Base-by-base conservation (phyloP, 2,329 filamentous ascomycete species). In the Trichoderma sp. region DNA sequence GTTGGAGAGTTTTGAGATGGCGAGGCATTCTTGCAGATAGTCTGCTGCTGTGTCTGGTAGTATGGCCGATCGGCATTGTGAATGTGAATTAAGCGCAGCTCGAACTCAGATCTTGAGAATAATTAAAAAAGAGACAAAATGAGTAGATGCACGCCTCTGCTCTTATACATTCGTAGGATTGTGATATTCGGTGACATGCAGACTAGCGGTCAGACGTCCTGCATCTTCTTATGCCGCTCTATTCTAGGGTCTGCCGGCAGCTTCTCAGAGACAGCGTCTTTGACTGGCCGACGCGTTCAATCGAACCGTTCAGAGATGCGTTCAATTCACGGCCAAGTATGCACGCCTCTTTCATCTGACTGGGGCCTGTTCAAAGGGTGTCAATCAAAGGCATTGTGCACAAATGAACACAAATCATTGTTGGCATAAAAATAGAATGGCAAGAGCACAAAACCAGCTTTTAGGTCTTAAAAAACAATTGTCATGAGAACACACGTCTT, bases 161-260 rank as follows among this genome's bases (percentile, higher is more conserved):
- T 62, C 30, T 53, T 50, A 53, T 28, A 23, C 17, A 50, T 59
- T 20, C n/a, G 47, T 20, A 50, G 43, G n/a, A 34, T 47, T 39
- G 20, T 36, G 28, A 50, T 23, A 13, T 17, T 68, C 26, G 65
- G 34, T 50, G 34, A 32, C 34, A 12, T 61, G 28, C 55, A 69
- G 57, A 69, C 57, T 69, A 50, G 67, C 66, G 67, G 67, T 69
- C 67, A 69, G 28, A 47, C n/a, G 17, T 62, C 39, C 20, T 59
- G 39, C 67, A 62, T 26, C 30, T 66, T 53, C 36, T 53, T 62
- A 62, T 69, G 34, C 39, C 9, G 53, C 59, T 26, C 15, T 39
- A 7, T 9, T 9, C 20, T 50, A 62, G 57, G 36, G 20, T 20
- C 15, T 53, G 20, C 15, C 26, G 39, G 34, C n/a, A 50, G 20